phyloP scores from a whole-genome alignment of 2,329 filamentous ascomycete species.

The Claviceps citrina region DNA sequence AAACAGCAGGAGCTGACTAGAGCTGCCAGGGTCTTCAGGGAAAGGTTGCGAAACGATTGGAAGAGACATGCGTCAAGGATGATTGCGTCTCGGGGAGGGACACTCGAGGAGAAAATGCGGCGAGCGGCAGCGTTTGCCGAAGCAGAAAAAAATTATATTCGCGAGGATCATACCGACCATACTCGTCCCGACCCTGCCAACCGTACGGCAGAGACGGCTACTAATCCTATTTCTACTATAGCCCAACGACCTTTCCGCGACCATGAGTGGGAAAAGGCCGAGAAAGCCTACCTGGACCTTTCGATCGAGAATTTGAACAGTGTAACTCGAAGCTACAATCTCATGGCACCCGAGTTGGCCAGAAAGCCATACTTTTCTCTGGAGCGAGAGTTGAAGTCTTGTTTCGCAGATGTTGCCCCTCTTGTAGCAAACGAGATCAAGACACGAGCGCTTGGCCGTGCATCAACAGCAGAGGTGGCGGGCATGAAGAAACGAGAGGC shows the following conservation, averaged over 20 bases:
- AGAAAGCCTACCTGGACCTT: slow-evolving; percentile 60
- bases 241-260: slow-evolving; percentile 58
- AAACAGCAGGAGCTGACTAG: slow-evolving; percentile 83
- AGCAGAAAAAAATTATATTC: slow-evolving; percentile 47
- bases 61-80: slow-evolving; percentile 62
- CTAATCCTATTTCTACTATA: neutral
- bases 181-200: neutral
- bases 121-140: slow-evolving; percentile 58
- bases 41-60: slow-evolving; percentile 69
- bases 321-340: slow-evolving; percentile 76
- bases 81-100: slow-evolving; percentile 65
- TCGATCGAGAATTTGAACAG: slow-evolving; percentile 65
- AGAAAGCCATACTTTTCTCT: slow-evolving; percentile 86
- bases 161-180: neutral
- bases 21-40: slow-evolving; percentile 54
- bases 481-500: slow-evolving; percentile 14
- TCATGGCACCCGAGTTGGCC: slow-evolving; percentile 82
- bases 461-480: slow-evolving; percentile 20
- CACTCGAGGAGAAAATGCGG: slow-evolving; percentile 55
- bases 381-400: slow-evolving; percentile 63
- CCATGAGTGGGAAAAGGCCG: slow-evolving; percentile 54
- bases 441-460: slow-evolving; percentile 42
- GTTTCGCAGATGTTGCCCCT: slow-evolving; percentile 77
- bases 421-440: slow-evolving; percentile 56
- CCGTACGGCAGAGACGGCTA: neutral